Percentiles rank a stretch among this genome's conserved stretches.
Conservation (phyloP, 257 asterid genomes). For the Solanum megistacrolobum region DNA sequence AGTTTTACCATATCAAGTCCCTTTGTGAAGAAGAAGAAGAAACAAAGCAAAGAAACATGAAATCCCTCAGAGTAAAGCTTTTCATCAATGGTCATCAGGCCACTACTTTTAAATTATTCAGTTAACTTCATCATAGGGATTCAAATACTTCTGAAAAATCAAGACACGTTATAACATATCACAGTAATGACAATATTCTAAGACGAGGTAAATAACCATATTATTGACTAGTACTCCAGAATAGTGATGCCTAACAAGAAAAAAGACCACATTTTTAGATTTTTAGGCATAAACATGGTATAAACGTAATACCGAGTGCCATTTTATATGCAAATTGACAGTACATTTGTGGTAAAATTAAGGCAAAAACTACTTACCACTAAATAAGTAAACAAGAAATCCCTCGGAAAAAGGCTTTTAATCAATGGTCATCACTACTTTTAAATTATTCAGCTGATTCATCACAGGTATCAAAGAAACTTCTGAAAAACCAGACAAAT, state of each 20-base stretch:
- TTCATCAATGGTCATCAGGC: neutral
- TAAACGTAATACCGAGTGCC: neutral
- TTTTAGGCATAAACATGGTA: neutral
- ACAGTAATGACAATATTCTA: neutral
- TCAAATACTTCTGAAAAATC: neutral
- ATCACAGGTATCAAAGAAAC: neutral
- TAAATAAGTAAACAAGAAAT: neutral
- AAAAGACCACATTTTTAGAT: neutral
- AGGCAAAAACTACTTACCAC: neutral
- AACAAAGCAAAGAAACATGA: neutral
- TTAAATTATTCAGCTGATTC: neutral
- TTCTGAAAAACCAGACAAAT: neutral
- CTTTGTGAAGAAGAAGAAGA: neutral
- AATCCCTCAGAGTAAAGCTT: neutral
- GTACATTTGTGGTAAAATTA: neutral
- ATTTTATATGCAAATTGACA: neutral
- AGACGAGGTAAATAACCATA: neutral
- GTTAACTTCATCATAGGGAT: neutral
- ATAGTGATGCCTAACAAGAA: neutral
- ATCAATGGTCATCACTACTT: neutral
- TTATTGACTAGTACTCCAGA: neutral
- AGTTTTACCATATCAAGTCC: neutral
- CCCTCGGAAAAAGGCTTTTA: neutral
- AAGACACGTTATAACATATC: neutral
- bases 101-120: neutral